Evolutionary conservation across 495 filamentous ascomycete species (phyloP).

Genomic region (Neurospora sp.): DNA sequence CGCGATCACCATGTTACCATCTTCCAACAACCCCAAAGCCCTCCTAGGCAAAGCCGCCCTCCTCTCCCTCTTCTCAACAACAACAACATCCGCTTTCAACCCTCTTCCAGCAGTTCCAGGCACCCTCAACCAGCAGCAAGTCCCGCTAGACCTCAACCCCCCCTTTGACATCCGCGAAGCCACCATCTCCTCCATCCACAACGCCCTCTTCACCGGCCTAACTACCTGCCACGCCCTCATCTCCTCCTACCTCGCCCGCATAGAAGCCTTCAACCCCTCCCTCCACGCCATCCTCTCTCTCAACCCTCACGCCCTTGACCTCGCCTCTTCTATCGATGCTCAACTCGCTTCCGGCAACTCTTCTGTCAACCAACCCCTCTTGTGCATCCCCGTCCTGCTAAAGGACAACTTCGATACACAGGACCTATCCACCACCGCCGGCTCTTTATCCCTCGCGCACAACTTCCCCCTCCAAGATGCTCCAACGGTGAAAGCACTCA

Average conservation of each 20-base stretch:
- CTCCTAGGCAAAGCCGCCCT: background rate
- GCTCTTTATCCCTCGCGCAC: constrained; percentile 33
- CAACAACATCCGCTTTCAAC: background rate
- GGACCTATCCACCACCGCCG: constrained; percentile 46
- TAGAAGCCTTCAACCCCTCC: constrained; percentile 43
- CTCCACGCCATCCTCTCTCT: constrained; percentile 48
- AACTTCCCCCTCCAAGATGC: no score
- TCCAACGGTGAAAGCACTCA: no score
- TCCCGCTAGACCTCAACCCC: background rate
- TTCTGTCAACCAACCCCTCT: constrained; percentile 26
- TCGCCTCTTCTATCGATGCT: constrained; percentile 38
- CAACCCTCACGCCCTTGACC: constrained; percentile 37
- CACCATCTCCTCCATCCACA: constrained; percentile 44
- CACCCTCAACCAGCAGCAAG: background rate
- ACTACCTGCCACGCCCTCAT: constrained; percentile 43
- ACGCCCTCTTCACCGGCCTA: constrained; percentile 35
- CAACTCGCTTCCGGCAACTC: constrained; percentile 32
- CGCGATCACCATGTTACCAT: background rate
- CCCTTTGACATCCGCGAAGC: constrained; percentile 44
- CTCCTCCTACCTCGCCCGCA: constrained; percentile 44
- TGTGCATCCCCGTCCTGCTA: constrained; percentile 50
- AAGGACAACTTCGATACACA: constrained; percentile 53
- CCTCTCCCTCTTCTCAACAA: background rate
- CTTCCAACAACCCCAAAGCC: background rate
- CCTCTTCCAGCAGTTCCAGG: background rate